Evolutionary conservation across 345 rosid genomes (phyloP), one percentile per base, ranked within the genome.

Genomic region (Acer campestre): DNA sequence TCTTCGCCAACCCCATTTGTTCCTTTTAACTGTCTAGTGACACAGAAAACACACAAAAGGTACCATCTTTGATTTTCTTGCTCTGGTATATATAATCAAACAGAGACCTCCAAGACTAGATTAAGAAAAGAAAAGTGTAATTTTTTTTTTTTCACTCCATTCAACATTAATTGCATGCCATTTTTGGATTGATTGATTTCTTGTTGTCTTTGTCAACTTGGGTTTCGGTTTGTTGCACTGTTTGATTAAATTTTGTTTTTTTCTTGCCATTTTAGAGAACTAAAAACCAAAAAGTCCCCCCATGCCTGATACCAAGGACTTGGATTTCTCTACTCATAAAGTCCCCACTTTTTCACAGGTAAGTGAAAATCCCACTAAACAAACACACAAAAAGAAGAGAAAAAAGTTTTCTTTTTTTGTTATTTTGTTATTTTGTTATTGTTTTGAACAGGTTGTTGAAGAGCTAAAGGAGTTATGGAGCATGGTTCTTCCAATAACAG

Each of bases 401-500:
- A 35, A 35, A 35, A 35, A 35, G 38, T 35, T 35, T 3, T 4
- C 0, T 44, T 14, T 7, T 48, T n/a, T 5, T 9, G 1, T 44
- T 10, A 35, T 63, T 56, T 2, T 3, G 53, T n/a, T 12, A 48
- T 20, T 7, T 62, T 55, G 25, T 46, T 29, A 23, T 13, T 31
- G 13, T 16, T 18, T 42, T 48, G 7, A 74, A 35, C 88, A 92
- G 94, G 92, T 93, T 70, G 42, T 82, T n/a, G 93, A 94, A 18
- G 99, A 94, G 84, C 84, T 96, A 7, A 92, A 86, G 77, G 97
- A 89, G 87, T 89, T 96, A 11, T 88, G 93, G 97, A 85, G 87
- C 25, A 92, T 96, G 99, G 98, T 92, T 66, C 70, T 94, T 16
- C 99, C 99, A 12, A 86, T 94, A 80, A 92, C 99, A 53, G 97